Base-by-base conservation (phyloP, 495 filamentous ascomycete species). In the Neurospora sp. region DNA sequence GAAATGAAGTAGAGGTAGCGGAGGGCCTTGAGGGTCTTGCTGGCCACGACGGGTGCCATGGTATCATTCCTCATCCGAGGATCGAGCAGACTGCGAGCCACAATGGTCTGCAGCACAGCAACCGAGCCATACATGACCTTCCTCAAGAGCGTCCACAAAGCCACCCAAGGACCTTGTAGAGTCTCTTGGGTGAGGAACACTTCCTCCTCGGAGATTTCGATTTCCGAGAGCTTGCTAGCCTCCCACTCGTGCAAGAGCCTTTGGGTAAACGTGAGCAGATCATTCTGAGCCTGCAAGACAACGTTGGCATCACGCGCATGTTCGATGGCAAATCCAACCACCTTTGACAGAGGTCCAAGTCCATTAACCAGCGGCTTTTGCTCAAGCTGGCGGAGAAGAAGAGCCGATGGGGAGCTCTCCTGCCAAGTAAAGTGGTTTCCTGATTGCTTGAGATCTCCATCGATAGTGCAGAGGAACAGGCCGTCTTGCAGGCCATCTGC, bases 1-100 rank as follows among this genome's bases (percentile, higher is more conserved):
- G 94, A 93, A 71, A 98, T 88, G 77, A 98, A 99, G 78, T 93
- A 93, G 27, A 98, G 82, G 76, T 93, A 92, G 53, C 93, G 89
- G 42, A 99, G 90, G 18, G 88, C 89, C 69, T 92, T 88, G 38
- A 99, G 89, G 8, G 91, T 85, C 82, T 94, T 92, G 41, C 89
- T 87, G 44, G 92, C 93, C 38, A 97, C 82, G 31, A 86, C 84
- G 1, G 94, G 92, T 0, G 91, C 93, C 69, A 87, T 86, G 74
- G 61, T 69, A 73, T 82, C 79, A 59, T 81, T 81, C 42, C 81
- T 79, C 46, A 90, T 79, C 69, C 73, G 74, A 12, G 78, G 78
- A 69, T 88, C 83, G 69, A 85, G 75, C 22, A 85, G 79, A 37
- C 83, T 88, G 42, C 94, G 87, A 16, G 91, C 89, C 39, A 94